Percentiles rank a stretch among this genome's conserved stretches.
These are phyloP conservation scores for Colletotrichum sp. DNA, from an alignment of 2,329 filamentous ascomycete species.

Conservation along the genomic window DNA sequence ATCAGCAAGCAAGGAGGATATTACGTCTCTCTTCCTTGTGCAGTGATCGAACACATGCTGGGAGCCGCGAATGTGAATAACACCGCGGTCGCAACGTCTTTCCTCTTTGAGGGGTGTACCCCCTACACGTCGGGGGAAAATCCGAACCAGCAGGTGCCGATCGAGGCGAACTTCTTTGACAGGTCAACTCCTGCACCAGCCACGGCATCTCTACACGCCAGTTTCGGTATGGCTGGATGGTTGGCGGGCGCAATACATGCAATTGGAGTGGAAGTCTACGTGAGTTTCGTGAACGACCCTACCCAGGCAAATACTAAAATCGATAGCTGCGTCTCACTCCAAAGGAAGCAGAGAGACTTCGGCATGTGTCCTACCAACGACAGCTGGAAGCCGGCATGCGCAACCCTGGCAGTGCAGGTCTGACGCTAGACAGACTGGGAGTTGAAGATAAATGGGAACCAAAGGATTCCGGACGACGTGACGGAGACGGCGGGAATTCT, in stretches of 20 bases:
- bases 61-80: constrained; percentile 23
- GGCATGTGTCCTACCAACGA: constrained; percentile 59
- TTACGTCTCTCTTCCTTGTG: constrained; percentile 44
- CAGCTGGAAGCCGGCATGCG: constrained; percentile 59
- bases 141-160: constrained; percentile 11
- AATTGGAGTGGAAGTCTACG: constrained; percentile 52
- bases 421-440: constrained; percentile 46
- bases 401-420: constrained; percentile 51
- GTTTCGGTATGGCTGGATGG: constrained; percentile 60
- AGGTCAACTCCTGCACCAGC: constrained; percentile 29
- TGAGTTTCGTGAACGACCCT: constrained; percentile 27
- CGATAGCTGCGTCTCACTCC: constrained; percentile 56
- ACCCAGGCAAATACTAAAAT: neutral
- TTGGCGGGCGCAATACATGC: constrained; percentile 56
- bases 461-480: neutral
- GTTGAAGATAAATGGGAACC: constrained; percentile 28
- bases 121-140: constrained; percentile 33
- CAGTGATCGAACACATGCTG: constrained; percentile 49
- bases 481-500: neutral
- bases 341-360: constrained; percentile 55
- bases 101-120: constrained; percentile 49
- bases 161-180: constrained; percentile 35
- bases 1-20: constrained; percentile 34
- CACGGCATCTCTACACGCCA: constrained; percentile 47
- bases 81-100: constrained; percentile 24